phyloP scores from a whole-genome alignment of 2,329 filamentous ascomycete species.

The Penicillium sp. region DNA sequence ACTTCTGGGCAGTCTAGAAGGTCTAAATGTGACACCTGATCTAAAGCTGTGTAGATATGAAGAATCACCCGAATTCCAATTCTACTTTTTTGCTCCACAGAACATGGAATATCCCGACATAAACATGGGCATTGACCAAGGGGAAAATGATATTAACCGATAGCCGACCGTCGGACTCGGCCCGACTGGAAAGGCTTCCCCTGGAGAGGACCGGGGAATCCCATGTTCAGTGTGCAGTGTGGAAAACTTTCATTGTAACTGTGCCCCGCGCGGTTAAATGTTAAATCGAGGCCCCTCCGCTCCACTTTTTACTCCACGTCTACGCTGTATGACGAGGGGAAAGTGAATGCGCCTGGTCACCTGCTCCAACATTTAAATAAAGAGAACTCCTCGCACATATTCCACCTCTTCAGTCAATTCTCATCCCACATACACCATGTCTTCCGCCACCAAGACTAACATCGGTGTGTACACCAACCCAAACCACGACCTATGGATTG shows the following conservation, averaged over 20 bases:
- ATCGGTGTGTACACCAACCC: conserved; percentile 97
- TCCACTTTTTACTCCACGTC: conserved; percentile 18
- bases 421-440: conserved; percentile 20
- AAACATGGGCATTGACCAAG: neutral
- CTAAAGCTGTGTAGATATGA: neutral
- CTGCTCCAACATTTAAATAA: conserved; percentile 4
- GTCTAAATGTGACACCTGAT: conserved; percentile 1
- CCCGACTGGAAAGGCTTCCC: conserved; percentile 7
- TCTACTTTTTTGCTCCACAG: neutral
- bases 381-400: neutral
- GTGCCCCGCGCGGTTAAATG: conserved; percentile 20
- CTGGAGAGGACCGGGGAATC: neutral
- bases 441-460: conserved; percentile 63
- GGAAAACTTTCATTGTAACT: conserved; percentile 11
- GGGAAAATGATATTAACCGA: conserved; percentile 14
- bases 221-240: neutral
- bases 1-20: conserved; percentile 8
- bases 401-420: neutral
- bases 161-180: conserved; percentile 17
- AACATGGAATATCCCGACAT: neutral
- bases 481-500: conserved; percentile 84
- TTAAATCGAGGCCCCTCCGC: conserved; percentile 18
- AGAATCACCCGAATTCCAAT: neutral
- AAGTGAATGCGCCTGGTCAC: conserved; percentile 1
- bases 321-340: conserved; percentile 6